Percentiles rank a stretch among this genome's conserved stretches.
phyloP scores from a whole-genome alignment of 495 filamentous ascomycete genomes.

The Thozetella sp. region DNA sequence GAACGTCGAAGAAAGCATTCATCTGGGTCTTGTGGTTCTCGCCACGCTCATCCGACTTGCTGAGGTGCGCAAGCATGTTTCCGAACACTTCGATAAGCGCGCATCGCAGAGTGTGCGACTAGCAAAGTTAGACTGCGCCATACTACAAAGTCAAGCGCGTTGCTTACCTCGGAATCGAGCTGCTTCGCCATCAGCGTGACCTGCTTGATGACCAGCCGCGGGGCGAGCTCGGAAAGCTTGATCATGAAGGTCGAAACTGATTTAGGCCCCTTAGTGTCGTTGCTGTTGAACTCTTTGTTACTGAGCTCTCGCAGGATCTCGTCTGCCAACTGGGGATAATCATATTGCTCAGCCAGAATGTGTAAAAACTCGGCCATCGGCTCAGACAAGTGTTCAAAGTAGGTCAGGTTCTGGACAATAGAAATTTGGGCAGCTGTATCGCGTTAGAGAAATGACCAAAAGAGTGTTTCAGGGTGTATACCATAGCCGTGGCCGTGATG shows the following conservation, averaged over 20 bases:
- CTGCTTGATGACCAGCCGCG: slow-evolving; percentile 92
- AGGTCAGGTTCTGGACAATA: slow-evolving; percentile 94
- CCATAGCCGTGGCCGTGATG: slow-evolving; percentile 98
- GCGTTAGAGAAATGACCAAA: slow-evolving; percentile 26
- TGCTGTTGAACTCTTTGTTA: slow-evolving; percentile 97
- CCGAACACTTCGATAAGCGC: slow-evolving; percentile 97
- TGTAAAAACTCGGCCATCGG: slow-evolving; percentile 99
- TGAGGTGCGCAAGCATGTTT: slow-evolving; percentile 91
- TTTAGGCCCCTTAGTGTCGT: slow-evolving; percentile 93
- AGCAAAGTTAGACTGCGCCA: slow-evolving; percentile 12
- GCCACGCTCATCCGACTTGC: slow-evolving; percentile 83
- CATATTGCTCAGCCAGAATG: slow-evolving; percentile 95
- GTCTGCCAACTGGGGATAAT: slow-evolving; percentile 93
- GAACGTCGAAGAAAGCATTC: slow-evolving; percentile 93
- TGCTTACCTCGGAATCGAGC: slow-evolving; percentile 83
- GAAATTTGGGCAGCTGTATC: slow-evolving; percentile 90
- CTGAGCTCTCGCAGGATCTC: slow-evolving; percentile 92
- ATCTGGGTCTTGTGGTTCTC: slow-evolving; percentile 93
- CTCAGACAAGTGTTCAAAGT: slow-evolving; percentile 97
- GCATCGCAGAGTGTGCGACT: slow-evolving; percentile 92
- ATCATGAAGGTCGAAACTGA: slow-evolving; percentile 96
- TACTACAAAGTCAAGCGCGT: neutral
- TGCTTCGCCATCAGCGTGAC: slow-evolving; percentile 93
- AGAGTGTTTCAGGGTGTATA: slow-evolving; percentile 49
- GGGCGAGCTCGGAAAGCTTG: slow-evolving; percentile 93